Percentiles rank a stretch among this genome's conserved stretches.
phyloP scores from a whole-genome alignment of 2,329 filamentous ascomycete genomes.

The Calonectria pauciramosa region DNA sequence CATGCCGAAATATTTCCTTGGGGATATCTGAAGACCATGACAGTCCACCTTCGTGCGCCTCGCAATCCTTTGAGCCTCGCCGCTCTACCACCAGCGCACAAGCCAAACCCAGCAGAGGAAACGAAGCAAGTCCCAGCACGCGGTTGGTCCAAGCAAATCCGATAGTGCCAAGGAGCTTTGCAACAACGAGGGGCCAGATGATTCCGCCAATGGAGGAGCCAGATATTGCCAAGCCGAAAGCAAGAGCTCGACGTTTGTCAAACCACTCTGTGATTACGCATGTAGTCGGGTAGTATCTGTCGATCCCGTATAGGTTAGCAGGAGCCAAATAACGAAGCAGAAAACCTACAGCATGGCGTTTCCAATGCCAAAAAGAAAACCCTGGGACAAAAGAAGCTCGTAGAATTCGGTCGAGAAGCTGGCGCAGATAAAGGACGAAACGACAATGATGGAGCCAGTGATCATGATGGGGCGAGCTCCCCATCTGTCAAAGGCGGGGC shows the following conservation, averaged over 20 bases:
- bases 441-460: conserved; percentile 51
- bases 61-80: conserved; percentile 27
- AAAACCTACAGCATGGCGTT: conserved; percentile 53
- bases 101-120: conserved; percentile 43
- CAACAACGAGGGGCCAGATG: conserved; percentile 47
- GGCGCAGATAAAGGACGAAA: conserved; percentile 54
- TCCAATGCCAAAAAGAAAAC: conserved; percentile 57
- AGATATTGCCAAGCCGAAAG: conserved; percentile 48
- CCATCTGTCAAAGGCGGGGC: conserved; percentile 56
- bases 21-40: conserved; percentile 40
- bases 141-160: conserved; percentile 35
- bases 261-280: conserved; percentile 51
- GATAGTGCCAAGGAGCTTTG: conserved; percentile 29
- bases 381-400: conserved; percentile 56
- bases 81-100: conserved; percentile 48
- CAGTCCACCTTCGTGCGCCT: conserved; percentile 26
- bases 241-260: conserved; percentile 46
- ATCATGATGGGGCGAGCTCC: conserved; percentile 53
- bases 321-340: background rate
- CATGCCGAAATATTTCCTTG: conserved; percentile 40
- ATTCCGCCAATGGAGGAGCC: conserved; percentile 50
- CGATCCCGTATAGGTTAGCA: background rate
- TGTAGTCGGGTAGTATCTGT: conserved; percentile 46
- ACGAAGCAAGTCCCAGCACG: conserved; percentile 37
- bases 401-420: conserved; percentile 51